Evolutionary conservation across 345 rosid genomes (phyloP).

Genomic region (Clarkia xantiana): DNA sequence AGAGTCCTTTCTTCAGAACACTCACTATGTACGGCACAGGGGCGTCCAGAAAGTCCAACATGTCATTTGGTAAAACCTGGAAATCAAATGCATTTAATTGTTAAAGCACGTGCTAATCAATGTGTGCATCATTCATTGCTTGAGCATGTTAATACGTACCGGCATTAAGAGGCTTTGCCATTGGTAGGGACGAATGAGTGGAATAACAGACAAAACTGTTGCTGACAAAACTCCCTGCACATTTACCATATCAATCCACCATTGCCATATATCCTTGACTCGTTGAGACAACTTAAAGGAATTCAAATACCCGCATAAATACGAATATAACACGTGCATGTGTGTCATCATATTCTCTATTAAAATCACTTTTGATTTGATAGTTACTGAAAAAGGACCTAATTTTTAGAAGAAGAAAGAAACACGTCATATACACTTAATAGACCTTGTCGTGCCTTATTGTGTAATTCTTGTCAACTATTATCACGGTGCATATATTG

Average conservation of each 20-base stretch:
- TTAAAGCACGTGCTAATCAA: background rate
- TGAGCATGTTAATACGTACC: conserved; percentile 20
- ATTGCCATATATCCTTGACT: too few species aligned
- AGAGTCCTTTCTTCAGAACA: conserved; percentile 5
- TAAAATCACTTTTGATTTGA: too few species aligned
- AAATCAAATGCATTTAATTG: conserved; percentile 9
- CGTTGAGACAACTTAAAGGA: too few species aligned
- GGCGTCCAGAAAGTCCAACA: conserved; percentile 92
- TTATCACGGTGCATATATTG: too few species aligned
- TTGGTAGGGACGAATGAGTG: conserved; percentile 76
- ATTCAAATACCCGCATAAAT: too few species aligned
- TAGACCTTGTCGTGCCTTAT: too few species aligned
- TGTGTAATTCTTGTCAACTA: too few species aligned
- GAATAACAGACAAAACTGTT: conserved; percentile 54
- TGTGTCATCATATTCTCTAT: too few species aligned
- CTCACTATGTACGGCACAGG: conserved; percentile 94
- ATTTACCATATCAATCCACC: conserved; percentile 6
- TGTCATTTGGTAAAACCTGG: conserved; percentile 91
- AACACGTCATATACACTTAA: too few species aligned
- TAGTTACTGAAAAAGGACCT: too few species aligned
- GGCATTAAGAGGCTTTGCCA: conserved; percentile 99
- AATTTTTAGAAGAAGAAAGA: too few species aligned
- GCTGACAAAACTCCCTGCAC: conserved; percentile 80
- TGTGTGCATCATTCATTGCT: background rate
- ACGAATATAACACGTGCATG: too few species aligned